Evolutionary conservation across 1,284 basidiomycete genomes (phyloP).

Genomic region (Takashimella koratensis): DNA sequence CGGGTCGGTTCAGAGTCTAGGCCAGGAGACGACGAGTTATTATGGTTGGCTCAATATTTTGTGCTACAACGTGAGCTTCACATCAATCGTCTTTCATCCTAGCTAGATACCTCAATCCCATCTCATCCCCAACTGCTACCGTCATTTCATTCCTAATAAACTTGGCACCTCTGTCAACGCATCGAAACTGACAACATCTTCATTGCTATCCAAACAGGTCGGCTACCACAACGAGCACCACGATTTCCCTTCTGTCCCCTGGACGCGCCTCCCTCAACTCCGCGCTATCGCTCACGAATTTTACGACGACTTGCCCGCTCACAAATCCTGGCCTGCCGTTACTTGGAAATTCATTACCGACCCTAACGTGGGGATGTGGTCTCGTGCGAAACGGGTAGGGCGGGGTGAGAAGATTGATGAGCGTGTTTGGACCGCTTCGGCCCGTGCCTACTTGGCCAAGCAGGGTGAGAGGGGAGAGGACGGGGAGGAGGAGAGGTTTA

Average conservation of each 20-base stretch:
- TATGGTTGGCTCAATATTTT: constrained; percentile 88
- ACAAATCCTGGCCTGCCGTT: constrained; percentile 91
- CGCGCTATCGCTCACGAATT: constrained; percentile 83
- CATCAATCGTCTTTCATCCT: too few relatives aligned
- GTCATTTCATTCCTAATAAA: too few relatives aligned
- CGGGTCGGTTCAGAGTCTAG: constrained; percentile 30
- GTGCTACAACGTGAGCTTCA: constrained; percentile 87
- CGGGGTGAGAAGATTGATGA: constrained; percentile 40
- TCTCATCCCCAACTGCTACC: too few relatives aligned
- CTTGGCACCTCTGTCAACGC: too few relatives aligned
- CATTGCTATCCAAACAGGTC: constrained; percentile 55
- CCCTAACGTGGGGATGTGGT: constrained; percentile 66
- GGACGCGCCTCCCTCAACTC: constrained; percentile 88
- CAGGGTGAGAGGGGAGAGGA: constrained; percentile 7
- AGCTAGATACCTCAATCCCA: too few relatives aligned
- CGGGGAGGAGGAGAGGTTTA: constrained; percentile 5
- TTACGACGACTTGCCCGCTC: constrained; percentile 81
- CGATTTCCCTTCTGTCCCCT: constrained; percentile 93
- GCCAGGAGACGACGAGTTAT: constrained; percentile 94
- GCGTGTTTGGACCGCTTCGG: constrained; percentile 29
- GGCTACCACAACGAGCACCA: constrained; percentile 99
- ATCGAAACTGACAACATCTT: too few relatives aligned
- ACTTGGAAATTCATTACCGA: constrained; percentile 91
- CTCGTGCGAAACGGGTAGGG: constrained; percentile 51
- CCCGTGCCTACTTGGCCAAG: neutral